Evolutionary conservation across 2,329 filamentous ascomycete species (phyloP), one percentile per base, ranked within the genome.

Genomic region (Aspergillus clavatus): DNA sequence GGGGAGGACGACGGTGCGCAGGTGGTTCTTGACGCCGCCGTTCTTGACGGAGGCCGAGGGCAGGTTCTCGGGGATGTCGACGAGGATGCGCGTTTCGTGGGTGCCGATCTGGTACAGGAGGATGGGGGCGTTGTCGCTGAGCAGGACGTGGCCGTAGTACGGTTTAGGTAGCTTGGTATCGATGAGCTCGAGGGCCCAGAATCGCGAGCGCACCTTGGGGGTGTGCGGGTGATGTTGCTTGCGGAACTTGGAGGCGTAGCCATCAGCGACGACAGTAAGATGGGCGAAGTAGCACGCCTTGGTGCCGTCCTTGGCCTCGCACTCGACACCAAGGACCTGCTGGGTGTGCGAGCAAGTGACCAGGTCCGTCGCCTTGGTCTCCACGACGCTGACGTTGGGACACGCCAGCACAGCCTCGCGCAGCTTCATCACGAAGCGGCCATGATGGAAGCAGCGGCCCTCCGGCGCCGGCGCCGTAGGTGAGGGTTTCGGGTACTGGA

Each of bases 91-190:
- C 1, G 93, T 98, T 72, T 97, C 93, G 71, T 86, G 90, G 4
- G 88, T 86, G 62, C 93, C 91, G 64, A 98, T 98, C 72, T 97
- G 93, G 74, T 98, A 98, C 47, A 98, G 80, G 19, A 98, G 82
- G 26, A 95, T 82, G 0, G 93, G 91, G 0, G 82, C 74, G 37
- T 81, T 79, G 52, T 87, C 80, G 58, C 84, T 84, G 51, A 98
- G 86, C 43, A 96, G 76, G 53, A 98, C 91, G 68, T 95, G 89
- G 16, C 91, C 93, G 65, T 88, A 87, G 51, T 82, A 74, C 1
- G 83, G 80, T 42, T 79, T 75, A 2, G 89, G 88, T 7, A 97
- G 79, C 19, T 83, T 77, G 45, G 87, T 88, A 66, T 97, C 90
- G 61, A 93, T 87, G 52, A 98, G 79, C 67, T 98, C 91, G 26